A percentile compares a stretch with the other conserved stretches of the same genome.
Evolutionary conservation across 1,284 basidiomycete genomes (phyloP).

Genomic region (Pascua sp.): DNA sequence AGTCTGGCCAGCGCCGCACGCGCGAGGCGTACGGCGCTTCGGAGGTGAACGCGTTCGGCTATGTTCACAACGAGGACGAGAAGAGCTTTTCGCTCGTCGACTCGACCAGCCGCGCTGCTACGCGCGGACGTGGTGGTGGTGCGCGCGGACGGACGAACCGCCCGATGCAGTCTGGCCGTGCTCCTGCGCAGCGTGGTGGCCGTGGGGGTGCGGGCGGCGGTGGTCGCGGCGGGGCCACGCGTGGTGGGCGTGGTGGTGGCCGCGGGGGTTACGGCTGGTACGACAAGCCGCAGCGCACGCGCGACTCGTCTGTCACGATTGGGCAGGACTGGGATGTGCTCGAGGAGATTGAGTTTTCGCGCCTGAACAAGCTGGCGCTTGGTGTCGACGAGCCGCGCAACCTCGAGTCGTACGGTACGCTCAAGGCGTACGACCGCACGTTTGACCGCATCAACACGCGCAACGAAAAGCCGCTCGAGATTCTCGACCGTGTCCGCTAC

Average conservation of each 20-base stretch:
- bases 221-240: slow-evolving; percentile 16
- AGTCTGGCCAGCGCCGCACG: slow-evolving; percentile 38
- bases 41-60: slow-evolving; percentile 90
- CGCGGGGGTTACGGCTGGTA: slow-evolving; percentile 82
- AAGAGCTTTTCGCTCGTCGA: slow-evolving; percentile 96
- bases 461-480: slow-evolving; percentile 82
- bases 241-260: slow-evolving; percentile 59
- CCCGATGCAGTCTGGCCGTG: slow-evolving; percentile 27
- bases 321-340: slow-evolving; percentile 88
- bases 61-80: slow-evolving; percentile 98
- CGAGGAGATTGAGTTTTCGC: slow-evolving; percentile 96
- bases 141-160: slow-evolving; percentile 20
- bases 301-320: slow-evolving; percentile 92
- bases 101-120: slow-evolving; percentile 59
- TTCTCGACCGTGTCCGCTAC: slow-evolving; percentile 93
- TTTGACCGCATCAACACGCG: slow-evolving; percentile 96
- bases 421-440: slow-evolving; percentile 90
- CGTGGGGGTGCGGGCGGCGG: slow-evolving; percentile 38
- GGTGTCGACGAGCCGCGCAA: slow-evolving; percentile 88
- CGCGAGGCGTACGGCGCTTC: slow-evolving; percentile 52
- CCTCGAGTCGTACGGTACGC: slow-evolving; percentile 78
- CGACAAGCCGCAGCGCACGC: slow-evolving; percentile 88
- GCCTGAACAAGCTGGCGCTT: slow-evolving; percentile 83
- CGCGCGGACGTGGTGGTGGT: slow-evolving; percentile 29
- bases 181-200: slow-evolving; percentile 31